A percentile compares a stretch with the other conserved stretches of the same genome.
Conservation (phyloP, 2,329 filamentous ascomycete species). For the Lachnellula occidentalis region DNA sequence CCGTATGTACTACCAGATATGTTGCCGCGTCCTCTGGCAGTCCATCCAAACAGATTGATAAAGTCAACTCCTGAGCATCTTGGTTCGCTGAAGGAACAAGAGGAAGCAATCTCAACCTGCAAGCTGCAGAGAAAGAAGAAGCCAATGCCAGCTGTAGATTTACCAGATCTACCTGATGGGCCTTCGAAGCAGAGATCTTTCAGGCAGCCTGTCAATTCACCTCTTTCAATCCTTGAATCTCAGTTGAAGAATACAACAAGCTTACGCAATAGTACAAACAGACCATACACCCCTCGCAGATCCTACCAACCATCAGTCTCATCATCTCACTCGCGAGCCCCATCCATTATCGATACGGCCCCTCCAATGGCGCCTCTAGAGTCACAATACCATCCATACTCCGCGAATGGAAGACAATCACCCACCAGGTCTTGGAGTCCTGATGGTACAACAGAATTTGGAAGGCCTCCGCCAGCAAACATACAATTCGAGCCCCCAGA, state of each 20-base stretch:
- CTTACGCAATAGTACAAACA: slow-evolving; percentile 25
- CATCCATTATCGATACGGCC: slow-evolving; percentile 52
- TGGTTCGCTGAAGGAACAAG: slow-evolving; percentile 35
- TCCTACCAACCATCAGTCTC: slow-evolving; percentile 44
- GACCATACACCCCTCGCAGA: slow-evolving; percentile 32
- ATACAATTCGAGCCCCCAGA: slow-evolving; percentile 80
- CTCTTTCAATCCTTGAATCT: slow-evolving; percentile 12
- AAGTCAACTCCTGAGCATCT: slow-evolving; percentile 34
- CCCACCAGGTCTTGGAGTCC: slow-evolving; percentile 49
- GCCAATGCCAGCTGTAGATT: slow-evolving; percentile 22
- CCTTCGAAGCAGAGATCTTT: slow-evolving; percentile 38
- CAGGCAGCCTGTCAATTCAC: slow-evolving; percentile 34
- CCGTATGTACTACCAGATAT: slow-evolving; percentile 47
- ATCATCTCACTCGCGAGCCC: slow-evolving; percentile 41
- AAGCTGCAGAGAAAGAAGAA: slow-evolving; percentile 34
- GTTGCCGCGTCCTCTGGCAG: slow-evolving; percentile 19
- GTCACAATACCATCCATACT: slow-evolving; percentile 55
- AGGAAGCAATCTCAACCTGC: slow-evolving; percentile 31
- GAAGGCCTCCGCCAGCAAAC: slow-evolving; percentile 60
- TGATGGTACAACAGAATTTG: slow-evolving; percentile 53
- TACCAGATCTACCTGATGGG: slow-evolving; percentile 49
- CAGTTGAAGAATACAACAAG: slow-evolving; percentile 18
- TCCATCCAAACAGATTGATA: slow-evolving; percentile 21
- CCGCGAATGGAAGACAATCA: slow-evolving; percentile 43
- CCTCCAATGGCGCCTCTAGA: slow-evolving; percentile 58